Evolutionary conservation across 2,329 filamentous ascomycete species (phyloP).

Genomic region (Nectriaceae sp.): DNA sequence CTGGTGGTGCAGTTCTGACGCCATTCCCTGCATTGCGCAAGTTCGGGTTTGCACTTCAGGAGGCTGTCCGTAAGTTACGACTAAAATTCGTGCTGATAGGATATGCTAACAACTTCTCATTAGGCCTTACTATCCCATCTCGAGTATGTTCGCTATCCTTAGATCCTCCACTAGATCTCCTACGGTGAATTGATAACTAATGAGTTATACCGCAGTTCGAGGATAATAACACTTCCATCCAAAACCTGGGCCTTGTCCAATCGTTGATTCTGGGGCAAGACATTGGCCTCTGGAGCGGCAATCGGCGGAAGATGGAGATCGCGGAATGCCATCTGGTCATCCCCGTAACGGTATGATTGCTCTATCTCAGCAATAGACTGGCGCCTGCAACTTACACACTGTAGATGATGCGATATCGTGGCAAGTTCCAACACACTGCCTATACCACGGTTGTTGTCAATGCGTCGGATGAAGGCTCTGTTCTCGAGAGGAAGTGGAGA

Average conservation of each 20-base stretch:
- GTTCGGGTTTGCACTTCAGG: constrained; percentile 59
- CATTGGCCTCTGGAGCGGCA: constrained; percentile 56
- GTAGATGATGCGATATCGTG: constrained; percentile 57
- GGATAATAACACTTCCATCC: constrained; percentile 47
- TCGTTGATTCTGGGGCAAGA: constrained; percentile 51
- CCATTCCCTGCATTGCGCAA: constrained; percentile 60
- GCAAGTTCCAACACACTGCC: constrained; percentile 58
- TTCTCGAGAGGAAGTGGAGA: constrained; percentile 65
- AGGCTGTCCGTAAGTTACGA: constrained; percentile 50
- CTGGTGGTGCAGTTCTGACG: constrained; percentile 61
- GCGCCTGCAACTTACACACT: constrained; percentile 18
- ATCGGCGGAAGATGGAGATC: constrained; percentile 58
- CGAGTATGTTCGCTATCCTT: constrained; percentile 24
- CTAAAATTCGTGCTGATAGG: too few relatives aligned
- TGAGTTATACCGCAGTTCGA: constrained; percentile 54
- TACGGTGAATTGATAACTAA: too few relatives aligned
- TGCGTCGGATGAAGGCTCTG: constrained; percentile 56
- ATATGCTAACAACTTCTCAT: constrained; percentile 1
- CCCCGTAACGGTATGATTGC: constrained; percentile 43
- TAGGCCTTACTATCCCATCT: constrained; percentile 33
- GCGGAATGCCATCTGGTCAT: constrained; percentile 52
- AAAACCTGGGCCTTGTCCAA: constrained; percentile 51
- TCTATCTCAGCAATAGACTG: neutral
- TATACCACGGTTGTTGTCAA: constrained; percentile 54
- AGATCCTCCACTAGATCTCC: too few relatives aligned